Evolutionary conservation across 148 eudicot genomes (phyloP), one percentile per base, ranked within the genome.

Genomic region (Agrostemma githago): DNA sequence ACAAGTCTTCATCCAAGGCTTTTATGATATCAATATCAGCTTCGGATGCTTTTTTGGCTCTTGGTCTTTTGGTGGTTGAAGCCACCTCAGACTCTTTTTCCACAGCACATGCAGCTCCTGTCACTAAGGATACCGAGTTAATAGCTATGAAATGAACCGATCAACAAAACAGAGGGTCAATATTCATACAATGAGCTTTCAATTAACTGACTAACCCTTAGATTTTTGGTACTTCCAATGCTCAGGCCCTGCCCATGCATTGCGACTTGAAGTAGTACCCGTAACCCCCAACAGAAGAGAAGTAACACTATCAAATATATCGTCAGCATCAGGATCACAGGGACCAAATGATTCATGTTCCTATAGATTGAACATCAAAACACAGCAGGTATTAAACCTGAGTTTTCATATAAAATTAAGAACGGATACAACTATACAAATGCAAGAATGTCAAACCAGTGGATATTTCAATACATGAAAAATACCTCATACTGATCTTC

Each of bases 191-290:
- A 71, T n/a, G 21, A 56, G 54, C 43, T 46, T 8, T 53, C 61
- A 15, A 37, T 9, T 34, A 34, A 70, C 61, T 53, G 15, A 59
- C 77, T 69, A 16, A 92, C 98, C 90, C 86, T 87, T 90, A 20
- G 79, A 72, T 70, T 90, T 95, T 61, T 86, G 80, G 67, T 86
- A 95, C 85, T 92, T 95, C 98, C 98, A 95, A 67, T 92, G 97
- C 78, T 92, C 90, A 63, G 98, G 96, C 76, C 98, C 98, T 61
- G 98, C 98, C 98, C 98, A 95, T 3, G 93, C 93, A 84, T 95
- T 95, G 68, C 82, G 89, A 64, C 85, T 89, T 66, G 89, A 87
- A 21, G 82, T 77, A 70, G 86, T 79, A 39, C 96, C 96, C 74
- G 87, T 82, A 78, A 53, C 72, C 51, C 79, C 85, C 89, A 74